These are phyloP conservation scores for Erysimum pusillum DNA, from an alignment of 441 rosid species.

Conservation along the genomic window DNA sequence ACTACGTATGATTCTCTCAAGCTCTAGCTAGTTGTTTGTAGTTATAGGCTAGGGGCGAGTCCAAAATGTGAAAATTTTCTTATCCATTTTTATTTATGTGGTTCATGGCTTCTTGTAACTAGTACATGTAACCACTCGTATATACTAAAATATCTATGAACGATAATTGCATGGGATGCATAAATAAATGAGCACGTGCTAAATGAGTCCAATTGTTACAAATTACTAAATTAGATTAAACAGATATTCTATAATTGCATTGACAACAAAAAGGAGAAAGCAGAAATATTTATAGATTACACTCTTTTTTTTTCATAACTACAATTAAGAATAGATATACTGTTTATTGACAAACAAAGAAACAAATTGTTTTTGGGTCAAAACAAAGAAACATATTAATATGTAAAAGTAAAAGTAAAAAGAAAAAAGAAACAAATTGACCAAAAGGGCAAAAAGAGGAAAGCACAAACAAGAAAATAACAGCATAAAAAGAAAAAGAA, in stretches of 20 bases:
- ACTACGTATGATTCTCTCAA: neutral
- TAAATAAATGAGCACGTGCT: slow-evolving; percentile 27
- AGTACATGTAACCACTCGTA: too few relatives aligned
- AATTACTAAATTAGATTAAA: too few relatives aligned
- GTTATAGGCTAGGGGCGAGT: slow-evolving; percentile 11
- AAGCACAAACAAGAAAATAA: too few relatives aligned
- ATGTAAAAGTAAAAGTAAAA: too few relatives aligned
- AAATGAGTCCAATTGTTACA: neutral
- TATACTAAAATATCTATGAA: neutral
- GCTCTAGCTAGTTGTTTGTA: slow-evolving; percentile 7
- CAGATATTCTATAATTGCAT: too few relatives aligned
- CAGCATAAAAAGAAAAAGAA: too few relatives aligned
- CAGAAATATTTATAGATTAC: too few relatives aligned
- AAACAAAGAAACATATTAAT: too few relatives aligned
- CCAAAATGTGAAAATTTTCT: neutral
- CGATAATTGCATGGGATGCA: slow-evolving; percentile 24
- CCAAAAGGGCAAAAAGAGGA: neutral
- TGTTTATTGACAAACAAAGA: neutral
- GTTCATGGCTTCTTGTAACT: slow-evolving; percentile 19
- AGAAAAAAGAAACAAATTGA: neutral
- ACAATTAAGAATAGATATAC: neutral
- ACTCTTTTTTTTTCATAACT: too few relatives aligned
- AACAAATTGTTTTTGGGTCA: too few relatives aligned
- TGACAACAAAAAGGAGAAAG: too few relatives aligned
- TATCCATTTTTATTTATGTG: slow-evolving; percentile 4